A percentile compares a stretch with the other conserved stretches of the same genome.
Conservation (phyloP, 768 basidiomycete species). For the Suillus discolor region DNA sequence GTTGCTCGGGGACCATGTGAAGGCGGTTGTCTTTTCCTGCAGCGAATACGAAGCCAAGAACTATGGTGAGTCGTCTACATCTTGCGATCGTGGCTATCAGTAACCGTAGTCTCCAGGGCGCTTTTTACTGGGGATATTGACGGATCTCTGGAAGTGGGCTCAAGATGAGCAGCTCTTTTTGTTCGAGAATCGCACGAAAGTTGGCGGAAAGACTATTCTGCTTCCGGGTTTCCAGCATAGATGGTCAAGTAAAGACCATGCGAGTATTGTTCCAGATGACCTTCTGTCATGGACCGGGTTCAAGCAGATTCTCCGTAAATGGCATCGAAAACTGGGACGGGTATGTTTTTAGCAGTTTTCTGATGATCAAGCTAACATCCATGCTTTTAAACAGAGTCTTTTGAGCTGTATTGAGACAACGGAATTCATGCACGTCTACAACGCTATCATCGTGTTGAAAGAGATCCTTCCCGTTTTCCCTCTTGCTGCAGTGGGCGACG, state of each 20-base stretch:
- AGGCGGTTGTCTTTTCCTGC: constrained; percentile 86
- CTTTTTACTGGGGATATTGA: constrained; percentile 79
- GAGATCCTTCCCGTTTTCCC: constrained; percentile 92
- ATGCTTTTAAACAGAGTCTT: constrained; percentile 56
- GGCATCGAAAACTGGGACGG: constrained; percentile 75
- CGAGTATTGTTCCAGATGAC: constrained; percentile 46
- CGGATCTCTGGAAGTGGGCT: constrained; percentile 81
- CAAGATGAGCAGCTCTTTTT: constrained; percentile 70
- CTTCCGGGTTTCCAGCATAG: constrained; percentile 72
- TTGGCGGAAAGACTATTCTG: constrained; percentile 57
- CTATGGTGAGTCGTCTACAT: constrained; percentile 60
- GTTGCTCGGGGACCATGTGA: constrained; percentile 85
- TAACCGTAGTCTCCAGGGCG: constrained; percentile 56
- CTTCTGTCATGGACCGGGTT: constrained; percentile 73
- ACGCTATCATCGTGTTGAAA: constrained; percentile 91
- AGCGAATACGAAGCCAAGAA: constrained; percentile 97
- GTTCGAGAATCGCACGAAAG: constrained; percentile 70
- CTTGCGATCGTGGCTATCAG: constrained; percentile 6
- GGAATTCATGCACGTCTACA: constrained; percentile 98
- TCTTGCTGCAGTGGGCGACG: constrained; percentile 55
- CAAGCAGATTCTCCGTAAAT: constrained; percentile 75
- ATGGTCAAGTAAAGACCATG: constrained; percentile 46
- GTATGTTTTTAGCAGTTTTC: constrained; percentile 44
- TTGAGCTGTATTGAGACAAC: constrained; percentile 79
- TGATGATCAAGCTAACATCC: constrained; percentile 1